phyloP scores from a whole-genome alignment of 768 basidiomycete genomes.

The Tricholoma flavovirens region DNA sequence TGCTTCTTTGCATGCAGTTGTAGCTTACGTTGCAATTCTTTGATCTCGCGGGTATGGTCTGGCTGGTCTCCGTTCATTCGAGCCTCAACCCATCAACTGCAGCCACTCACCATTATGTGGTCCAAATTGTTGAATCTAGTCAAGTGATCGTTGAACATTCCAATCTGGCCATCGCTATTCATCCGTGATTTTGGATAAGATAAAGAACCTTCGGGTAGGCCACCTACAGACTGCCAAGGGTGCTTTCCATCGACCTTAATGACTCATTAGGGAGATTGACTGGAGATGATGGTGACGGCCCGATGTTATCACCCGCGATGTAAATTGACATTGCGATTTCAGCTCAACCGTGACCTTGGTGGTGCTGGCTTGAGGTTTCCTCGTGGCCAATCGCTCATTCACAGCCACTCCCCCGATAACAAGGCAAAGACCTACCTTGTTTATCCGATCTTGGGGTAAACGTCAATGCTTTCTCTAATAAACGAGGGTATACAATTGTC shows the following conservation, averaged over 20 bases:
- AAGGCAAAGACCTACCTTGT: background rate
- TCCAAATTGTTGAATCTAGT: constrained; percentile 21
- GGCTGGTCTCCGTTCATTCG: background rate
- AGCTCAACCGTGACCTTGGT: background rate
- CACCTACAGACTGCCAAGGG: background rate
- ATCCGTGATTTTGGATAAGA: background rate
- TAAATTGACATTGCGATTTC: background rate
- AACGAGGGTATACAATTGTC: background rate
- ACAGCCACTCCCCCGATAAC: background rate
- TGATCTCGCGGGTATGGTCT: constrained; percentile 11
- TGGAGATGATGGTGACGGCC: background rate
- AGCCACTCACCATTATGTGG: constrained; percentile 22
- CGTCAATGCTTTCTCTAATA: background rate
- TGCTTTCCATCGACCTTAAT: background rate
- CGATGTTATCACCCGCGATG: too few relatives aligned
- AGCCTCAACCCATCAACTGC: background rate
- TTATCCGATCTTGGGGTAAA: background rate
- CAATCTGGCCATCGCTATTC: constrained; percentile 25
- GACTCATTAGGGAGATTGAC: too few relatives aligned
- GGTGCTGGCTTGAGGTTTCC: background rate
- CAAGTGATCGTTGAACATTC: constrained; percentile 25
- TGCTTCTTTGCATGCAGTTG: constrained; percentile 13
- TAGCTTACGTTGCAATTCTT: constrained; percentile 14
- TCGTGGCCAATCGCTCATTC: background rate
- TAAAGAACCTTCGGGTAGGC: too few relatives aligned